Evolutionary conservation across 1,284 basidiomycete species (phyloP).

Genomic region (Ganoderma leucocontextum): DNA sequence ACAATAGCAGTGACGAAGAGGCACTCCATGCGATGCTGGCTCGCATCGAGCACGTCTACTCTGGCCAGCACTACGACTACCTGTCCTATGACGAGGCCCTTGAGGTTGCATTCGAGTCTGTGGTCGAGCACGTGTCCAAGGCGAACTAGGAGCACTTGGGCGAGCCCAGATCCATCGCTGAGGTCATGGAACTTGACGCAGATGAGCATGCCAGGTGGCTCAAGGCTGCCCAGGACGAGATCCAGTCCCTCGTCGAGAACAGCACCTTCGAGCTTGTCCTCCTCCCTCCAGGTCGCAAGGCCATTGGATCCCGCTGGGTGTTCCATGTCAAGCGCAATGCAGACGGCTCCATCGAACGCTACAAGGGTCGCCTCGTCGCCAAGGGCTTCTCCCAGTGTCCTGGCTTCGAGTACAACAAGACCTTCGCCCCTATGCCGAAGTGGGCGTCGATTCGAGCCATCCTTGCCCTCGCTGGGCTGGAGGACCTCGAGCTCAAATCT

Average conservation of each 20-base stretch:
- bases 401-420: constrained; percentile 49
- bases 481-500: constrained; percentile 44
- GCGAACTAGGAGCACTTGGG: no score
- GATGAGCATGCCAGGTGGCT: constrained; percentile 6
- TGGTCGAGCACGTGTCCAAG: no score
- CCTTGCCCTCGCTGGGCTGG: constrained; percentile 47
- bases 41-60: no score
- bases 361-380: constrained; percentile 51
- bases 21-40: no score
- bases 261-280: constrained; percentile 37
- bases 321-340: constrained; percentile 49
- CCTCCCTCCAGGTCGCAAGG: constrained; percentile 34
- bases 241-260: constrained; percentile 25
- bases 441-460: constrained; percentile 47
- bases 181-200: constrained; percentile 8
- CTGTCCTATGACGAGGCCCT: no score
- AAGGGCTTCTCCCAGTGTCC: constrained; percentile 39
- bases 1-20: no score
- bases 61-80: no score
- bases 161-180: no score
- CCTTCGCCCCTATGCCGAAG: constrained; percentile 51
- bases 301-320: constrained; percentile 41
- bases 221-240: constrained; percentile 19
- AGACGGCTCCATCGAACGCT: constrained; percentile 35
- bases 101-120: no score